Evolutionary conservation across 805 yeast species (phyloP).

Genomic region (Yarrowia sp.): DNA sequence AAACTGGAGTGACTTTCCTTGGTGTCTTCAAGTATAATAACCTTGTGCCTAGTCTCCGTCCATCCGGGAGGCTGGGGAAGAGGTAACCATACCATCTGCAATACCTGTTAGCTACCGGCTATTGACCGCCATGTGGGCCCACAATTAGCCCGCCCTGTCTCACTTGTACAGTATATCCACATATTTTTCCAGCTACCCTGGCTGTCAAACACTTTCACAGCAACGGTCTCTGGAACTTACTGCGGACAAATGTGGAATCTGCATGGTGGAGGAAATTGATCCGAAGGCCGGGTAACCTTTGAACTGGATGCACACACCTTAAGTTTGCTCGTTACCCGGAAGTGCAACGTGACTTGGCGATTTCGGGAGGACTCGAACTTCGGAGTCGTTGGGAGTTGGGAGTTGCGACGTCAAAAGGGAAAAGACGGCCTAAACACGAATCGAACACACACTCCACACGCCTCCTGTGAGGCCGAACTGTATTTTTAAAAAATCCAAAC

Average conservation of each 20-base stretch:
- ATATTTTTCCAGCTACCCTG: neutral
- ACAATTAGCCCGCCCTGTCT: neutral
- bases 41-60: conserved; percentile 35
- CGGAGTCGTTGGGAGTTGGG: neutral
- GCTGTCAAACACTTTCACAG: conserved; percentile 14
- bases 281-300: conserved; percentile 30
- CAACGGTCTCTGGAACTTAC: conserved; percentile 22
- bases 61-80: conserved; percentile 7
- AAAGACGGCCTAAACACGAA: conserved; percentile 11
- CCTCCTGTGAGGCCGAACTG: conserved; percentile 27
- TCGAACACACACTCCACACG: conserved; percentile 37
- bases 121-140: neutral
- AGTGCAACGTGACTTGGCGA: too few species aligned
- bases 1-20: conserved; percentile 2
- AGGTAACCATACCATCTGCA: too few species aligned
- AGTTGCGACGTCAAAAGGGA: conserved; percentile 18
- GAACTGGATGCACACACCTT: too few species aligned
- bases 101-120: too few species aligned
- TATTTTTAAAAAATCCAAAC: conserved; percentile 36
- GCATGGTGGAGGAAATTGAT: conserved; percentile 32
- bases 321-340: too few species aligned
- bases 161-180: too few species aligned
- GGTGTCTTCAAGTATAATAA: conserved; percentile 1
- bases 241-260: conserved; percentile 32
- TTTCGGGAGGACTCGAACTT: too few species aligned